Base-by-base conservation (phyloP, 2,329 filamentous ascomycete species). In the Monosporascus cannonballus region DNA sequence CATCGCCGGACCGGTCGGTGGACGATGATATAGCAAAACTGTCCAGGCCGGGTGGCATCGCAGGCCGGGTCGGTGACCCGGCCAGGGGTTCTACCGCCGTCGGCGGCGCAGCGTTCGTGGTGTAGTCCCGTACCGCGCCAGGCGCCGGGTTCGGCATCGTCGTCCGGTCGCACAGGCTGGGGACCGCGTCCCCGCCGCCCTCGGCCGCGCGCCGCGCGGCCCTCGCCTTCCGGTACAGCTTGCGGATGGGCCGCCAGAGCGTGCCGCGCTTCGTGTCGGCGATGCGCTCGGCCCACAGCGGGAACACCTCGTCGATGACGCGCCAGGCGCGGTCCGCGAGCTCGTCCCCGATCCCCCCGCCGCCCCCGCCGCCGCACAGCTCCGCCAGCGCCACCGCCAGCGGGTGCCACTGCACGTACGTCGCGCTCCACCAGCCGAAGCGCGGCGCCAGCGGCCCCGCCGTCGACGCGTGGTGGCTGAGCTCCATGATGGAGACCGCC, bases 371-470 rank as follows among this genome's bases (percentile, higher is more conserved):
- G 3, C 71, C 66, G 59, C 77, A 81, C 22, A 81, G 68, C 55
- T 80, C 77, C 1, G 77, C 77, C 15, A 81, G 64, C 1, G 75
- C 72, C 6, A 81, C 76, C 1, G 78, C 76, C 0, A 81, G 65
- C 7, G 77, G 73, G 56, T 81, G 78, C 79, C 79, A 81, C 53
- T 79, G 78, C 15, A 79, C 73, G 62, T 78, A 81, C 1, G 69
- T 74, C 15, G 70, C 62, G n/a, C 71, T 68, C 71, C 77, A 76
- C 75, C 78, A 80, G 20, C 64, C 61, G 63, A 73, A 79, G 3
- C 70, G 64, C 14, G 69, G 67, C 1, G 62, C 66, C 44, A 67
- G 69, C 4, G 66, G 64, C n/a, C 68, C 67, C 48, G 17, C 14
- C 6, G 65, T 63, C 25, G 63, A 61, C 38, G 65, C 56, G 44